A percentile compares a stretch with the other conserved stretches of the same genome.
Evolutionary conservation across 495 filamentous ascomycete species (phyloP).

Genomic region (Aspergillus panamensis): DNA sequence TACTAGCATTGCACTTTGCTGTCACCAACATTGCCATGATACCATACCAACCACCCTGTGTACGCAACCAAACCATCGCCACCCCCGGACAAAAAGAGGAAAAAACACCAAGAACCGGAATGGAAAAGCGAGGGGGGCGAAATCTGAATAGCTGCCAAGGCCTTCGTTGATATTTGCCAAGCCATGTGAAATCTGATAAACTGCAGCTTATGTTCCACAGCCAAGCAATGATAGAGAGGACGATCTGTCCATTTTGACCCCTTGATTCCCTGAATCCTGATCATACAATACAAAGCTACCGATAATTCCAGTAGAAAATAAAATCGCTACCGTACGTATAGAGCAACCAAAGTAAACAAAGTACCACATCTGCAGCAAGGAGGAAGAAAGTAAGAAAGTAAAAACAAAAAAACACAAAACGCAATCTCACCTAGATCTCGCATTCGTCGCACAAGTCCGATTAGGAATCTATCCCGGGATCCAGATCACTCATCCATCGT

Average conservation of each 20-base stretch:
- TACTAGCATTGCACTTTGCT: constrained; percentile 3
- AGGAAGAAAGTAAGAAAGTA: too few relatives aligned
- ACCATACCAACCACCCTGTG: constrained; percentile 18
- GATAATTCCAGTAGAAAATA: neutral
- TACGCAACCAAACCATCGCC: constrained; percentile 15
- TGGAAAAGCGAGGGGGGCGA: constrained; percentile 25
- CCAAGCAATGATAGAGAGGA: constrained; percentile 24
- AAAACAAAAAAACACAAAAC: neutral
- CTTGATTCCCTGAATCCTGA: constrained; percentile 6
- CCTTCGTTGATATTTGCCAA: constrained; percentile 38
- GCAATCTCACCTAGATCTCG: constrained; percentile 9
- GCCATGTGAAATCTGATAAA: constrained; percentile 36
- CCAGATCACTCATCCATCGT: neutral
- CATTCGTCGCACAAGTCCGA: neutral
- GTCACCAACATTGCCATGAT: constrained; percentile 7
- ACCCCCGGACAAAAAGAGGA: constrained; percentile 13
- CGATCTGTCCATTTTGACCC: constrained; percentile 6
- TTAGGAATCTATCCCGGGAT: neutral
- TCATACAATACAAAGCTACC: neutral
- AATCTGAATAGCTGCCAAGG: constrained; percentile 32
- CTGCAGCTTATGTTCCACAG: constrained; percentile 23
- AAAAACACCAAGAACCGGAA: constrained; percentile 4
- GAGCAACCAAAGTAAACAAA: neutral
- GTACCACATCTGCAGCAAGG: neutral
- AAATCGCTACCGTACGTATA: too few relatives aligned